Conservation (phyloP, 352 stramenopile species). For the Phytophthora pisi region DNA sequence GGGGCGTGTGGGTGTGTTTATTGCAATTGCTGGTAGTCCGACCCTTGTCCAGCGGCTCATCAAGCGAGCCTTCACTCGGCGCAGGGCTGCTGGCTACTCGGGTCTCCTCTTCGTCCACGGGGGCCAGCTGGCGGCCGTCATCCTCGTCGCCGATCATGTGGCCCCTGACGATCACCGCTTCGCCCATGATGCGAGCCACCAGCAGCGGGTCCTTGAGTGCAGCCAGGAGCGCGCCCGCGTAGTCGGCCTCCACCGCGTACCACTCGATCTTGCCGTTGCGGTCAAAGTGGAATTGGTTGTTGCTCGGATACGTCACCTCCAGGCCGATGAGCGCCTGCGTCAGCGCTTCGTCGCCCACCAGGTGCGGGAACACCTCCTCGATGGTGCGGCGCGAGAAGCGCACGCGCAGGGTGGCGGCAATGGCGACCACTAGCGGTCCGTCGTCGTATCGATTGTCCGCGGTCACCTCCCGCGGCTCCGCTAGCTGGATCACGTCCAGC, state of each 20-base stretch:
- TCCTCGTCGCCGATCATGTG: constrained; percentile 42
- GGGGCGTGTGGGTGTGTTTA: neutral
- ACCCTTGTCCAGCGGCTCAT: neutral
- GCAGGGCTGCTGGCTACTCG: neutral
- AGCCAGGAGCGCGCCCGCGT: constrained; percentile 28
- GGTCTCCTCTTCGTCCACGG: constrained; percentile 1
- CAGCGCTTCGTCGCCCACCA: constrained; percentile 33
- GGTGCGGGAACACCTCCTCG: constrained; percentile 45
- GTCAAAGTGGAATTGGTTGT: constrained; percentile 50
- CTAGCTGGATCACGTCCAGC: constrained; percentile 34
- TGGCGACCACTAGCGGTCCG: constrained; percentile 23
- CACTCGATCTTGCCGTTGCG: constrained; percentile 40
- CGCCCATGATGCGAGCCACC: constrained; percentile 35
- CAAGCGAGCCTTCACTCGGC: constrained; percentile 1
- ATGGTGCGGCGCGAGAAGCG: constrained; percentile 48
- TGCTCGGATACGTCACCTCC: constrained; percentile 40
- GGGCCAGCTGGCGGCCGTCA: constrained; percentile 18
- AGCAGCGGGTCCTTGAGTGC: constrained; percentile 32
- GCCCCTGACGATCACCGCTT: constrained; percentile 39
- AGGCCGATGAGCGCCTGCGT: constrained; percentile 41
- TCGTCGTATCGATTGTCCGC: constrained; percentile 36
- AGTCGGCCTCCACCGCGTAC: constrained; percentile 46
- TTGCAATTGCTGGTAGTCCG: neutral
- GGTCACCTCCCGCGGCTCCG: constrained; percentile 2
- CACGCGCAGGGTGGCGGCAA: constrained; percentile 33